phyloP scores from a whole-genome alignment of 371 early-diverging fungal species.

The Mucor circinelloides region DNA sequence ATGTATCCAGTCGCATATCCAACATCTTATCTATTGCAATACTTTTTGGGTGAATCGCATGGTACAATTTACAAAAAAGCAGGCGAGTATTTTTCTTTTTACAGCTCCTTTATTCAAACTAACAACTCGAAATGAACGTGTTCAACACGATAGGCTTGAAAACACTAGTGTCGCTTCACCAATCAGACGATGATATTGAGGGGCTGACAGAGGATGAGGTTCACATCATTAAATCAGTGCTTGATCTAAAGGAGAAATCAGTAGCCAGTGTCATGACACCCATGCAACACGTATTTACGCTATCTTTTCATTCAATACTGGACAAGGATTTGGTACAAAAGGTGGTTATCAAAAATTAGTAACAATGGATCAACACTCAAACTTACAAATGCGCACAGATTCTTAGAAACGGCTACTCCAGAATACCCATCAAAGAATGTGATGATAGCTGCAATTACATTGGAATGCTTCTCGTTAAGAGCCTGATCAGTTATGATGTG shows the following conservation, averaged over 20 bases:
- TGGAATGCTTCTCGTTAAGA: slow-evolving; percentile 92
- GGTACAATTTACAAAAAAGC: slow-evolving; percentile 82
- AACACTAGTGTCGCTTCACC: slow-evolving; percentile 87
- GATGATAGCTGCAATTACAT: slow-evolving; percentile 67
- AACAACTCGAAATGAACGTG: background rate
- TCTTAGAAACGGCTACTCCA: slow-evolving; percentile 83
- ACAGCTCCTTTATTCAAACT: background rate
- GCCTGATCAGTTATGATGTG: slow-evolving; percentile 81
- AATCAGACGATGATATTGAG: slow-evolving; percentile 67
- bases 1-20: slow-evolving; percentile 80
- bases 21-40: slow-evolving; percentile 74
- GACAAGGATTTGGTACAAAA: slow-evolving; percentile 70
- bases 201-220: slow-evolving; percentile 90
- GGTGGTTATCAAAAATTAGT: no score
- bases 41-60: slow-evolving; percentile 76
- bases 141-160: slow-evolving; percentile 63
- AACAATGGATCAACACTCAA: no score
- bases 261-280: slow-evolving; percentile 88
- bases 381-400: slow-evolving; percentile 3
- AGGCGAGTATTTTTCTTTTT: background rate
- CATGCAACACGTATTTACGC: slow-evolving; percentile 81
- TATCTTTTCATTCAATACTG: slow-evolving; percentile 67
- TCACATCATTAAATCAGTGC: slow-evolving; percentile 85
- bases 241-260: slow-evolving; percentile 89
- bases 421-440: slow-evolving; percentile 83